Evolutionary conservation across 768 basidiomycete genomes (phyloP).

Genomic region (Suillus tomentosus): DNA sequence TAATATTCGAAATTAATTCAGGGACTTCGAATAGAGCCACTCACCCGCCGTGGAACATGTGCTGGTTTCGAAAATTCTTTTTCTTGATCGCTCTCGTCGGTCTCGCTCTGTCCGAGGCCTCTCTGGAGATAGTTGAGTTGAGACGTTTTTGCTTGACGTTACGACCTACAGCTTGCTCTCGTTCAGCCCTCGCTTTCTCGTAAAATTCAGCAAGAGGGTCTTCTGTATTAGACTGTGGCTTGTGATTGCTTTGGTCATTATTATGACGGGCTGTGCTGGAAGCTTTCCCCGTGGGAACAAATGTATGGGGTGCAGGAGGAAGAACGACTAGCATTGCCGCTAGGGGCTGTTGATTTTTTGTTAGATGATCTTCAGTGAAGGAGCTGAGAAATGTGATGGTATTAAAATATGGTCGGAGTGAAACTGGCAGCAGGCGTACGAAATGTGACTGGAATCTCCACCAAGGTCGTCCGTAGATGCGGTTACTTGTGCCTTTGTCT

Average conservation of each 20-base stretch:
- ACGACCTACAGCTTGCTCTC: slow-evolving; percentile 43
- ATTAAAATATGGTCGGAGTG: slow-evolving; percentile 9
- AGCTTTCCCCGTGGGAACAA: slow-evolving; percentile 11
- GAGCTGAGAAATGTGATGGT: neutral
- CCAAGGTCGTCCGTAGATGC: slow-evolving; percentile 14
- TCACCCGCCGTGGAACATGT: neutral
- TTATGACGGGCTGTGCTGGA: slow-evolving; percentile 5
- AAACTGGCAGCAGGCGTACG: slow-evolving; percentile 37
- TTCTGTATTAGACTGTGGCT: slow-evolving; percentile 21
- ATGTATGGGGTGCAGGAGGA: slow-evolving; percentile 28
- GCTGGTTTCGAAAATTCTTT: slow-evolving; percentile 19
- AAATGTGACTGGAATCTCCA: slow-evolving; percentile 47
- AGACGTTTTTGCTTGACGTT: neutral
- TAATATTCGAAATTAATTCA: neutral
- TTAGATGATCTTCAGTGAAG: neutral
- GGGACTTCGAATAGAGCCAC: neutral
- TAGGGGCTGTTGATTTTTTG: neutral
- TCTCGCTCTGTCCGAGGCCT: slow-evolving; percentile 38
- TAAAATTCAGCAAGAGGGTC: slow-evolving; percentile 74
- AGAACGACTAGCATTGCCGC: slow-evolving; percentile 18
- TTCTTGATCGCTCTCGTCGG: slow-evolving; percentile 34
- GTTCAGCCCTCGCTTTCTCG: slow-evolving; percentile 51
- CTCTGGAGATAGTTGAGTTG: slow-evolving; percentile 36
- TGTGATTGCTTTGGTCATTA: slow-evolving; percentile 15
- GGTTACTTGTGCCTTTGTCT: slow-evolving; percentile 2